Conservation (phyloP, 2,329 filamentous ascomycete genomes). For the Trichoderma semiorbis region DNA sequence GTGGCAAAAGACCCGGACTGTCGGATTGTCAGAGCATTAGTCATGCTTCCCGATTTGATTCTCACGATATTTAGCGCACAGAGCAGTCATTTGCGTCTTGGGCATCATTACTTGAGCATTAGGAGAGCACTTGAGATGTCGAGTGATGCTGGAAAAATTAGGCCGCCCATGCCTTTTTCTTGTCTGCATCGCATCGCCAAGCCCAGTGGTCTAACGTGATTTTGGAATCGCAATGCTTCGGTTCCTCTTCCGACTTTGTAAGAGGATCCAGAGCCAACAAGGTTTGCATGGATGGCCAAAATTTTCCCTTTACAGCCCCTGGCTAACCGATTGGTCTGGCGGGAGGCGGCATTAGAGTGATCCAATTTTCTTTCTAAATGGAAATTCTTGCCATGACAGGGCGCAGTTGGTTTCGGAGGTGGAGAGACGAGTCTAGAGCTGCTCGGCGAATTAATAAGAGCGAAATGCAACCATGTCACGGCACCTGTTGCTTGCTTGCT, state of each 20-base stretch:
- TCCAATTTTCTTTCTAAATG: background rate
- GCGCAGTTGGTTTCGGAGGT: background rate
- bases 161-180: background rate
- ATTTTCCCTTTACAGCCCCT: background rate
- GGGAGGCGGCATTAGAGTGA: slow-evolving; percentile 8
- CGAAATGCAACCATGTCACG: background rate
- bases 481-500: background rate
- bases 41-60: background rate
- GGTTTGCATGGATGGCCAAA: background rate
- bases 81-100: background rate
- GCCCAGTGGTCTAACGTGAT: background rate
- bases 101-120: background rate
- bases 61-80: background rate
- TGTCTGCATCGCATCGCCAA: background rate
- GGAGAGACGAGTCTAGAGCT: background rate
- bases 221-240: background rate
- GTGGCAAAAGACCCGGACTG: background rate
- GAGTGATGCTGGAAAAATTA: background rate
- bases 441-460: background rate
- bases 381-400: background rate
- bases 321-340: slow-evolving; percentile 2
- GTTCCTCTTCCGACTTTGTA: background rate
- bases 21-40: background rate
- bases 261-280: background rate
- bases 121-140: background rate